These are phyloP conservation scores for Ceratocystis harringtonii DNA, from an alignment of 2,329 filamentous ascomycete species.

Conservation along the genomic window DNA sequence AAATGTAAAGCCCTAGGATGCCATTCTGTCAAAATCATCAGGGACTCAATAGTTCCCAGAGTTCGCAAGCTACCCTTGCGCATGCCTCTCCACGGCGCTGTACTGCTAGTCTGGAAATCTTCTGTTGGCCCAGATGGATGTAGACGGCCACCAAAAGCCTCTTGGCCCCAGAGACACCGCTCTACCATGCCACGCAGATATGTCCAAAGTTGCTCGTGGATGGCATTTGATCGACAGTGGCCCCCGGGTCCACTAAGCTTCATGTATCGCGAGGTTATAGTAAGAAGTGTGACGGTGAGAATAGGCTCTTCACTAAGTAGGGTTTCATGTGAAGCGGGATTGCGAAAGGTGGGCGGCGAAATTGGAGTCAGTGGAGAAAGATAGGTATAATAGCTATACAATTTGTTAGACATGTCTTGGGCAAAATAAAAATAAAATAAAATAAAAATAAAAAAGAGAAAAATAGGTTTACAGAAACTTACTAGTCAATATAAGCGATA, in stretches of 20 bases:
- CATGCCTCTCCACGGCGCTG: slow-evolving; percentile 54
- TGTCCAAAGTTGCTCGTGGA: slow-evolving; percentile 90
- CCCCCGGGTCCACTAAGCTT: slow-evolving; percentile 66
- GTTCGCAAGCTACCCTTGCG: slow-evolving; percentile 70
- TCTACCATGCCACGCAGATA: slow-evolving; percentile 93
- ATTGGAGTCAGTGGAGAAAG: slow-evolving; percentile 87
- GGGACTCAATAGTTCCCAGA: slow-evolving; percentile 81
- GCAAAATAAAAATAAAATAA: slow-evolving; percentile 8
- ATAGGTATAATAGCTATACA: slow-evolving; percentile 66
- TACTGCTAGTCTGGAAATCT: slow-evolving; percentile 48
- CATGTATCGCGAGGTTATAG: slow-evolving; percentile 78
- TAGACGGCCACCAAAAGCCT: slow-evolving; percentile 55
- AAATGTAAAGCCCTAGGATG: slow-evolving; percentile 91
- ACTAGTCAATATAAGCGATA: slow-evolving; percentile 88
- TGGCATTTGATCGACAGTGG: slow-evolving; percentile 70
- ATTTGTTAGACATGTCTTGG: neutral
- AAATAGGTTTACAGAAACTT: slow-evolving; percentile 24
- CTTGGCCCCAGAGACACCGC: slow-evolving; percentile 86
- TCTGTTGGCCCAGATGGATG: slow-evolving; percentile 36
- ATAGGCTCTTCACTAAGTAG: slow-evolving; percentile 85
- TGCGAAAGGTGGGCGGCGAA: slow-evolving; percentile 76
- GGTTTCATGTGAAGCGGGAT: slow-evolving; percentile 62
- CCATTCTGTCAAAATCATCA: slow-evolving; percentile 94
- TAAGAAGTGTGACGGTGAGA: slow-evolving; percentile 77
- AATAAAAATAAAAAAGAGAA: slow-evolving; percentile 7